A percentile compares a stretch with the other conserved stretches of the same genome.
Conservation (phyloP, 768 basidiomycete genomes). For the Lentinula sp. region DNA sequence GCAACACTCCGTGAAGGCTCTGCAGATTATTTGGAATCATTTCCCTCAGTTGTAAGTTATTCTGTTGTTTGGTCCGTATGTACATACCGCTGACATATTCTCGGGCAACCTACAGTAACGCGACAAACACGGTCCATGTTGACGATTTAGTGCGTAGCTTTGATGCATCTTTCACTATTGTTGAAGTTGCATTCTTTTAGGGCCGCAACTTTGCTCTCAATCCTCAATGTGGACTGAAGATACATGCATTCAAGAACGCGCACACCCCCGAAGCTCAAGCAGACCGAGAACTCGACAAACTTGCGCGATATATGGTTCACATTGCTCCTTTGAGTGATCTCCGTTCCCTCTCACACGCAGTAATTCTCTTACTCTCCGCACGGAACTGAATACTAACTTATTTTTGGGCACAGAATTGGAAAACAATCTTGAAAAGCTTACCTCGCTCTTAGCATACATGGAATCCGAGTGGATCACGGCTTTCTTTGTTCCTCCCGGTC, state of each 20-base stretch:
- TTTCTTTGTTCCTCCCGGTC: not conserved
- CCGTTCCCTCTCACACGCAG: slow-evolving; percentile 60
- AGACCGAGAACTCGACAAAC: slow-evolving; percentile 64
- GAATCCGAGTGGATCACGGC: not conserved
- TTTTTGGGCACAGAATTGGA: slow-evolving; percentile 38
- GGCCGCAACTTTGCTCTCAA: slow-evolving; percentile 87
- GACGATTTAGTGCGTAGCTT: slow-evolving; percentile 63
- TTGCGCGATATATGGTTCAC: slow-evolving; percentile 61
- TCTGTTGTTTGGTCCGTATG: not conserved
- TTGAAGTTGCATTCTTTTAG: slow-evolving; percentile 20
- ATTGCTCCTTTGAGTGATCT: slow-evolving; percentile 60
- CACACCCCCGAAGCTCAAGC: slow-evolving; percentile 57
- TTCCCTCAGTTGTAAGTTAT: slow-evolving; percentile 71
- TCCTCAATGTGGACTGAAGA: slow-evolving; percentile 77
- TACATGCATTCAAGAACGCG: slow-evolving; percentile 75
- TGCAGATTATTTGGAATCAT: slow-evolving; percentile 84
- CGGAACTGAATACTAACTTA: not conserved
- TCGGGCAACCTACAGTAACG: slow-evolving; percentile 33
- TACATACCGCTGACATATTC: not conserved
- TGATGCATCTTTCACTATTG: not conserved
- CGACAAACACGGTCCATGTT: slow-evolving; percentile 78
- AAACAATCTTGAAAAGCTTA: slow-evolving; percentile 36
- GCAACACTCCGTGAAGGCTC: slow-evolving; percentile 76
- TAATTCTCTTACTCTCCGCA: slow-evolving; percentile 21
- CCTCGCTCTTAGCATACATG: slow-evolving; percentile 9